These are phyloP conservation scores for Colletotrichum cereale DNA, from an alignment of 2,329 filamentous ascomycete genomes.

Conservation along the genomic window DNA sequence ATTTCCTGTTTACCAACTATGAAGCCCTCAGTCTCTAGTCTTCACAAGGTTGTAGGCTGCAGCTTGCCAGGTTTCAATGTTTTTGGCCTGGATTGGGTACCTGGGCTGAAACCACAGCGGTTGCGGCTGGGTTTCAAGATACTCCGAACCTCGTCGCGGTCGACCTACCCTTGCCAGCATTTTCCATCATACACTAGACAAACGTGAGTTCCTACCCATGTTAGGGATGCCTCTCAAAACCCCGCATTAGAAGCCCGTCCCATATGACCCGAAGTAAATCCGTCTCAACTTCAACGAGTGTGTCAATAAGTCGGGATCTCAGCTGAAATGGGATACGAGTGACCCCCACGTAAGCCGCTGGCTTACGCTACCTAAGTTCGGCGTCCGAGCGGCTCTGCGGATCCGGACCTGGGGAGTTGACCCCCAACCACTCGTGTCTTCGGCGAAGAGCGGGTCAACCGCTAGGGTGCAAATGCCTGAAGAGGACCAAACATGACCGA, in stretches of 20 bases:
- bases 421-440: constrained; percentile 17
- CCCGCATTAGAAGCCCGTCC: neutral
- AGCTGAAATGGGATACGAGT: neutral
- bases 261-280: neutral
- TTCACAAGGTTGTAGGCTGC: neutral
- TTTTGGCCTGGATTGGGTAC: neutral
- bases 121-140: neutral
- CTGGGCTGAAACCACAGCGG: neutral
- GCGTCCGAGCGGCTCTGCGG: constrained; percentile 29
- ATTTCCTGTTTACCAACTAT: neutral
- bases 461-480: neutral
- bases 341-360: constrained; percentile 28
- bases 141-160: neutral
- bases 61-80: neutral
- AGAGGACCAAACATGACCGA: neutral
- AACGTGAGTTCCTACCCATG: neutral
- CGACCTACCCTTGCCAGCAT: neutral
- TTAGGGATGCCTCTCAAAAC: too few relatives aligned
- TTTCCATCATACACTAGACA: neutral
- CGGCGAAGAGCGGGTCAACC: constrained; percentile 8
- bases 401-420: constrained; percentile 18
- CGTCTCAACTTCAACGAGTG: neutral
- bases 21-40: accelerated
- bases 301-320: neutral
- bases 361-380: neutral